Percentiles rank a stretch among this genome's conserved stretches.
These are phyloP conservation scores for Cornus florida DNA, from an alignment of 148 eudicot genomes.

Conservation along the genomic window DNA sequence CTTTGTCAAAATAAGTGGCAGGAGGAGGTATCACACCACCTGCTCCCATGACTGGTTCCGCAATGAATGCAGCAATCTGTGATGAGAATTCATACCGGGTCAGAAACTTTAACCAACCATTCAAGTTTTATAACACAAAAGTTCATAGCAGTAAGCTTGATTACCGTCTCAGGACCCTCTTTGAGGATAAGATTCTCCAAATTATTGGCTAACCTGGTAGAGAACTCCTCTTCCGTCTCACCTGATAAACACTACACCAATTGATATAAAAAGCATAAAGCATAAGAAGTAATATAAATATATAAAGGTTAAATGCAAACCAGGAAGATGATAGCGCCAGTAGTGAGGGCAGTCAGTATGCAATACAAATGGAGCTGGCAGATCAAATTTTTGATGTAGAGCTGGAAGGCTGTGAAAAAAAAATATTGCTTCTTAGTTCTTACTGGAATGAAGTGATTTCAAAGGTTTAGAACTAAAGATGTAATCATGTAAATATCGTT, in stretches of 20 bases:
- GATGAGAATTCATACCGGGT: conserved; percentile 17
- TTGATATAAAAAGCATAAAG: not conserved
- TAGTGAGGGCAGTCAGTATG: conserved; percentile 99
- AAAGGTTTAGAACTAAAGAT: not conserved
- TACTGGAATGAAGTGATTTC: not conserved
- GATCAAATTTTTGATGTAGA: conserved; percentile 91
- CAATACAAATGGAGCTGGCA: conserved; percentile 93
- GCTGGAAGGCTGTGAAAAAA: conserved; percentile 60
- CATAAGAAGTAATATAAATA: not conserved
- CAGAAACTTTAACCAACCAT: conserved; percentile 6
- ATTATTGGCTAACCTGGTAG: conserved; percentile 90
- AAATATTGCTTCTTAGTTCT: not conserved
- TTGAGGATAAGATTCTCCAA: conserved; percentile 88
- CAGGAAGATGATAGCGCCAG: conserved; percentile 95
- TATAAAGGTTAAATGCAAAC: conserved; percentile 30
- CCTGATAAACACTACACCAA: conserved; percentile 37
- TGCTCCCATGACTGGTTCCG: conserved; percentile 98
- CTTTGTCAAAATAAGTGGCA: conserved; percentile 93
- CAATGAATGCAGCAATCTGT: conserved; percentile 98
- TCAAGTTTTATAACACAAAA: not conserved
- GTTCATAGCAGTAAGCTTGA: not conserved
- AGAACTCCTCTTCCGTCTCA: conserved; percentile 93
- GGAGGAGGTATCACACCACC: conserved; percentile 98
- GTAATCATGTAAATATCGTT: not conserved
- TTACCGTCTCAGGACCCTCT: conserved; percentile 97